Conservation (phyloP, 306 rosid genomes). For the Medicago lupulina region DNA sequence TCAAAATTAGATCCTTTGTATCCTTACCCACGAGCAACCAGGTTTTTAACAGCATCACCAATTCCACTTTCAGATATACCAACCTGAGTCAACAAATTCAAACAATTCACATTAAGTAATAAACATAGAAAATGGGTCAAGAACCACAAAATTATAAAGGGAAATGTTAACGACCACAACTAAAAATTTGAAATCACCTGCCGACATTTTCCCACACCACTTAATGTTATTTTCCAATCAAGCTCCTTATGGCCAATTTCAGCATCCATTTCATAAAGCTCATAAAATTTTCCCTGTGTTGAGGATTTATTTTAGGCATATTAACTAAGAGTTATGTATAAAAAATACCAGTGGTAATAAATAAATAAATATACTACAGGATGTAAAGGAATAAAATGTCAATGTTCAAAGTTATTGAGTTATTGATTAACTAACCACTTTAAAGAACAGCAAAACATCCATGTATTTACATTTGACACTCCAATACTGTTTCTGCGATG, state of each 20-base stretch:
- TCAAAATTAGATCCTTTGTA: constrained; percentile 33
- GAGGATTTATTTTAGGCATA: constrained; percentile 31
- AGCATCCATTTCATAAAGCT: constrained; percentile 96
- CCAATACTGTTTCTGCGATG: constrained; percentile 97
- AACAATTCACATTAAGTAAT: constrained; percentile 34
- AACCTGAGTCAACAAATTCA: constrained; percentile 62
- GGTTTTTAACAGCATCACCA: constrained; percentile 90
- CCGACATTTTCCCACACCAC: constrained; percentile 98
- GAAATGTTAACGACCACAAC: constrained; percentile 17
- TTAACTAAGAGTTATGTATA: constrained; percentile 32
- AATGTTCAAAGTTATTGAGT: constrained; percentile 33
- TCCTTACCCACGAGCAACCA: constrained; percentile 96
- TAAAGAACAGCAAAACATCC: constrained; percentile 87
- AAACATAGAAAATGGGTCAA: constrained; percentile 21
- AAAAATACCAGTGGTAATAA: not conserved
- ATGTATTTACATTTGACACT: constrained; percentile 87
- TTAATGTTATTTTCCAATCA: constrained; percentile 94
- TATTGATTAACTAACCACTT: constrained; percentile 80
- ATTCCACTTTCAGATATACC: constrained; percentile 98
- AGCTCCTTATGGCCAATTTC: constrained; percentile 98
- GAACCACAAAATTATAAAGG: not conserved
- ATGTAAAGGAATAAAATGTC: not conserved
- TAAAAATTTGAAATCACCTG: constrained; percentile 63
- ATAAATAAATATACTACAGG: not conserved
- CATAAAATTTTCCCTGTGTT: constrained; percentile 90